phyloP scores from a whole-genome alignment of 768 basidiomycete species.

The Clitopilus passeckerianus region DNA sequence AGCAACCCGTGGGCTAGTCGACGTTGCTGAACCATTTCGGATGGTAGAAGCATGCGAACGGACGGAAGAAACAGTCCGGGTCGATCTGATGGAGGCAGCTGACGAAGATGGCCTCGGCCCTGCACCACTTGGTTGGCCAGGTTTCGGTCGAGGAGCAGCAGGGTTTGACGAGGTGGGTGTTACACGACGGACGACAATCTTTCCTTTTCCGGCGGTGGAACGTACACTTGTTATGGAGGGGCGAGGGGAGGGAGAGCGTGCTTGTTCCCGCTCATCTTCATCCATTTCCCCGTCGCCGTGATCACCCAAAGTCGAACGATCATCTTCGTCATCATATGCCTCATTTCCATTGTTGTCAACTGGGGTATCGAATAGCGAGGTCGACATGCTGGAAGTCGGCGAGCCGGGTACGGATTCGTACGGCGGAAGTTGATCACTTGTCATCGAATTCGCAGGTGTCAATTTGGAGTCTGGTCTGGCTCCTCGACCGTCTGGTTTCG shows the following conservation, averaged over 20 bases:
- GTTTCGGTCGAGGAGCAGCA: not conserved
- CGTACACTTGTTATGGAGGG: slow-evolving; percentile 10
- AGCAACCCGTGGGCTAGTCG: slow-evolving; percentile 5
- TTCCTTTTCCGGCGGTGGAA: slow-evolving; percentile 10
- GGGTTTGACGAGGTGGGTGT: not conserved
- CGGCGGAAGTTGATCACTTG: not conserved
- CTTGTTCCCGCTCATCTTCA: slow-evolving; percentile 11
- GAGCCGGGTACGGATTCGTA: not conserved
- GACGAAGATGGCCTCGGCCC: slow-evolving; percentile 22
- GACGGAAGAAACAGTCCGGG: slow-evolving; percentile 10
- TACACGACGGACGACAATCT: not conserved
- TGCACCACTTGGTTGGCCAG: not conserved
- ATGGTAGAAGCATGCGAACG: slow-evolving; percentile 25
- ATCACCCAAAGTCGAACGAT: not conserved
- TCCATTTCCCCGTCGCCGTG: slow-evolving; percentile 11
- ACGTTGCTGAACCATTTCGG: slow-evolving; percentile 16
- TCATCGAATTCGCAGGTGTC: not conserved
- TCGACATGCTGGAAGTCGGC: not conserved
- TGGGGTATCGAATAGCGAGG: not conserved
- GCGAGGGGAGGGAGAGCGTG: not conserved
- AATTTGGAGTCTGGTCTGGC: slow-evolving; percentile 3
- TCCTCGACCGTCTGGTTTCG: not conserved
- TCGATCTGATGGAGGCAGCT: slow-evolving; percentile 26
- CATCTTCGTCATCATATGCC: not conserved
- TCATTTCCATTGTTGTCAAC: not conserved